Percentiles rank a stretch among this genome's conserved stretches.
Evolutionary conservation across 768 basidiomycete species (phyloP).

Genomic region (Russula sp.): DNA sequence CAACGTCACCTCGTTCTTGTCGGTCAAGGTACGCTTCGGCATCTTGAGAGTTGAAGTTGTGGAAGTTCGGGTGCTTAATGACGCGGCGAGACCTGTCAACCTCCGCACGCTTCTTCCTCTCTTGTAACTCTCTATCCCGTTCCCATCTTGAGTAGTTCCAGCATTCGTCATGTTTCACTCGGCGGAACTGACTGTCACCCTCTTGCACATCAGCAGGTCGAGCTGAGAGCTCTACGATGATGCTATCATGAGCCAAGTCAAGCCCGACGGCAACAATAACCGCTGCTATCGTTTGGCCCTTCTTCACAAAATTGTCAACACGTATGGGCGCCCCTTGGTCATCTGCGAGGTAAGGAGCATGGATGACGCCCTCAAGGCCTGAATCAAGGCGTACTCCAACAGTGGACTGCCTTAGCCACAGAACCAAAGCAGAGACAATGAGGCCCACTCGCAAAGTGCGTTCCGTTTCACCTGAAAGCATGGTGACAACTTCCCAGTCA

Average conservation of each 20-base stretch:
- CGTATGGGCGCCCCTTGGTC: constrained; percentile 35
- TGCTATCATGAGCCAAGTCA: constrained; percentile 49
- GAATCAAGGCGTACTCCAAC: constrained; percentile 82
- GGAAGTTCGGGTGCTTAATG: constrained; percentile 98
- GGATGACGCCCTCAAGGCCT: constrained; percentile 80
- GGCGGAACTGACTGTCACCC: constrained; percentile 58
- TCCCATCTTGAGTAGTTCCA: constrained; percentile 63
- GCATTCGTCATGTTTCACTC: constrained; percentile 47
- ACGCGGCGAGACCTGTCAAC: constrained; percentile 73
- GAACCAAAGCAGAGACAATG: constrained; percentile 69
- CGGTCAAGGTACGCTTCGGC: constrained; percentile 86
- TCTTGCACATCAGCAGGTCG: constrained; percentile 51
- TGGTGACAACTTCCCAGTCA: constrained; percentile 81
- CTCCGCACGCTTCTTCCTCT: constrained; percentile 79
- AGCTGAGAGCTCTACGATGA: constrained; percentile 69
- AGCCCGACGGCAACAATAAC: constrained; percentile 70
- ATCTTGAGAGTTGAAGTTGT: constrained; percentile 84
- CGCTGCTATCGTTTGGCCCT: constrained; percentile 73
- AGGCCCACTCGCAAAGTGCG: constrained; percentile 71
- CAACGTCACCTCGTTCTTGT: constrained; percentile 91
- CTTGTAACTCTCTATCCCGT: constrained; percentile 63
- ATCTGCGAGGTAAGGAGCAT: constrained; percentile 51
- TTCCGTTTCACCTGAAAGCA: constrained; percentile 90
- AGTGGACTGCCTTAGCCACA: constrained; percentile 43
- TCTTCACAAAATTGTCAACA: constrained; percentile 46